These are phyloP conservation scores for Melanomma pulvis-pyrius DNA, from an alignment of 495 filamentous ascomycete genomes.

Conservation along the genomic window DNA sequence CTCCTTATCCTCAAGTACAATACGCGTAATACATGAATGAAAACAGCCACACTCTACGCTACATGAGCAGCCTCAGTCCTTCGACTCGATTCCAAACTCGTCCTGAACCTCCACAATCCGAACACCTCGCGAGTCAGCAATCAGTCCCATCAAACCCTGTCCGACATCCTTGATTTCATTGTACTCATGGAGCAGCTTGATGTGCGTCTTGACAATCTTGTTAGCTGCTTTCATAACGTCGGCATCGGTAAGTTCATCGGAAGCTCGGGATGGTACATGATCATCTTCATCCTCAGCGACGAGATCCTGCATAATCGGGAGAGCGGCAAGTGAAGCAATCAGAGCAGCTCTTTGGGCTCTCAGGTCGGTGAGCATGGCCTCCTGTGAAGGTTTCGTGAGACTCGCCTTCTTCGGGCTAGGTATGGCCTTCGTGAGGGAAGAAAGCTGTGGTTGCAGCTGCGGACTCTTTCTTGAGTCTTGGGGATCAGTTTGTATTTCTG, in stretches of 20 bases:
- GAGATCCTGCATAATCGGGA: conserved; percentile 21
- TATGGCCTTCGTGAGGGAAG: not conserved
- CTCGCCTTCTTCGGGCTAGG: not conserved
- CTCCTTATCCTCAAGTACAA: not conserved
- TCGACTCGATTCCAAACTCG: conserved; percentile 51
- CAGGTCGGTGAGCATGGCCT: conserved; percentile 22
- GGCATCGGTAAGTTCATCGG: conserved; percentile 31
- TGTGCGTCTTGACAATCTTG: conserved; percentile 64
- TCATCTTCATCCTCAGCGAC: conserved; percentile 4
- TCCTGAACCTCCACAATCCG: conserved; percentile 64
- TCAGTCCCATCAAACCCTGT: conserved; percentile 70
- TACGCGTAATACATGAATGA: not conserved
- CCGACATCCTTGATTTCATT: conserved; percentile 79
- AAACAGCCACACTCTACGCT: not conserved
- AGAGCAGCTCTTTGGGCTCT: conserved; percentile 24
- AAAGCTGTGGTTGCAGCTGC: not conserved
- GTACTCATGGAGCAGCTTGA: conserved; percentile 70
- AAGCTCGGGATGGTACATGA: conserved; percentile 3
- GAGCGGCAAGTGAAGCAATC: conserved; percentile 22
- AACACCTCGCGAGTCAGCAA: conserved; percentile 71
- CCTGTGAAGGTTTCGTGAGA: conserved; percentile 13
- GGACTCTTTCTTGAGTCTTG: not conserved
- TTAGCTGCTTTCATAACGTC: conserved; percentile 39
- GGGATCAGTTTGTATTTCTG: not conserved
- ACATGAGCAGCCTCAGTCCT: conserved; percentile 39